Percentiles rank a stretch among this genome's conserved stretches.
These are phyloP conservation scores for Annulohypoxylon truncatum DNA, from an alignment of 2,329 filamentous ascomycete species.

Conservation along the genomic window DNA sequence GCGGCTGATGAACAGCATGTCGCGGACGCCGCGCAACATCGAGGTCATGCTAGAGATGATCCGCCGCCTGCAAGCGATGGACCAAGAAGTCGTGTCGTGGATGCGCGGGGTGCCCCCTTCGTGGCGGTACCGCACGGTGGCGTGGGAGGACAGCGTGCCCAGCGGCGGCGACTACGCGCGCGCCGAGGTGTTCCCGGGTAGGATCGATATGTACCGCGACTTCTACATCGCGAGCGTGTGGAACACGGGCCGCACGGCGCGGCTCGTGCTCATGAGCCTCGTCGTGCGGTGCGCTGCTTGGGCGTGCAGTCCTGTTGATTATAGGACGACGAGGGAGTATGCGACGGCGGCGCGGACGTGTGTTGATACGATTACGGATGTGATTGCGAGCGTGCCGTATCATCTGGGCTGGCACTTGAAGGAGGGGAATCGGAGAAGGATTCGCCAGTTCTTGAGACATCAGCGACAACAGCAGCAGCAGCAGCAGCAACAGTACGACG, in stretches of 20 bases:
- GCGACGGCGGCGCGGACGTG: constrained; percentile 64
- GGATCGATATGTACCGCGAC: constrained; percentile 69
- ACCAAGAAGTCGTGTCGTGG: constrained; percentile 65
- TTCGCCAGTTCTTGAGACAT: background rate
- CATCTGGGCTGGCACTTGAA: constrained; percentile 69
- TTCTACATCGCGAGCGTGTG: constrained; percentile 68
- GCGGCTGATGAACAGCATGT: constrained; percentile 58
- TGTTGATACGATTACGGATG: constrained; percentile 66
- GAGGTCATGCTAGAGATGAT: constrained; percentile 64
- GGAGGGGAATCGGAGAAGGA: constrained; percentile 55
- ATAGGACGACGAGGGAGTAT: constrained; percentile 71
- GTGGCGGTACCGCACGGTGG: constrained; percentile 64
- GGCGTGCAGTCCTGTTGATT: constrained; percentile 70
- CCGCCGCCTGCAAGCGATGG: constrained; percentile 62
- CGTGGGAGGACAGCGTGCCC: constrained; percentile 67
- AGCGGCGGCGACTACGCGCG: constrained; percentile 62
- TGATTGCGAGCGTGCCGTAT: constrained; percentile 71
- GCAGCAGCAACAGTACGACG: background rate
- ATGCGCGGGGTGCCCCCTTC: constrained; percentile 60
- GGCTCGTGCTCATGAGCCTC: constrained; percentile 66
- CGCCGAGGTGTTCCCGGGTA: constrained; percentile 69
- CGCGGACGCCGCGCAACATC: constrained; percentile 62
- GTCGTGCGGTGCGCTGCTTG: constrained; percentile 70
- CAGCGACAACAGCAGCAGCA: constrained; percentile 31
- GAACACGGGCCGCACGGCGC: constrained; percentile 65